Evolutionary conservation across 164 flowering plant species (phyloP).

Genomic region (Umbellularia californica): DNA sequence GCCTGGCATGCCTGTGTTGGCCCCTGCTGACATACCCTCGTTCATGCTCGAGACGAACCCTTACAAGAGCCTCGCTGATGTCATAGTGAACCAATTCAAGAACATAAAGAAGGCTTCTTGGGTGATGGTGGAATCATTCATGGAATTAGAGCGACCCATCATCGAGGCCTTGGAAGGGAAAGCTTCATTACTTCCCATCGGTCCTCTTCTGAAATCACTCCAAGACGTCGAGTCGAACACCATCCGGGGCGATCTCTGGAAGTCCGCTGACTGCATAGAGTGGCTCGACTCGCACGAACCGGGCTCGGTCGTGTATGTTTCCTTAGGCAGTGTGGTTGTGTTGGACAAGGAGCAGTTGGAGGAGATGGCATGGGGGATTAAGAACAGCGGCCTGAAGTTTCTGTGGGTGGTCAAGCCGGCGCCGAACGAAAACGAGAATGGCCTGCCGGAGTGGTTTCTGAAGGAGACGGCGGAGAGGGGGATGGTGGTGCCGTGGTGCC

Average conservation of each 20-base stretch:
- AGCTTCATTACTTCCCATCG: constrained; percentile 33
- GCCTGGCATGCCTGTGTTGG: constrained; percentile 50
- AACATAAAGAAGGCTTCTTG: constrained; percentile 53
- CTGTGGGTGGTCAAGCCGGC: constrained; percentile 60
- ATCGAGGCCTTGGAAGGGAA: constrained; percentile 29
- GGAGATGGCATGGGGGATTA: constrained; percentile 56
- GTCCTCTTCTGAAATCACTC: constrained; percentile 50
- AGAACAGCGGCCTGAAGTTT: constrained; percentile 37
- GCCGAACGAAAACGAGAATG: not conserved
- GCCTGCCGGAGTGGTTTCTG: constrained; percentile 48
- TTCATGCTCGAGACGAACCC: constrained; percentile 52
- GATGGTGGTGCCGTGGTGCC: constrained; percentile 57
- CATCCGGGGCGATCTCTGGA: constrained; percentile 41
- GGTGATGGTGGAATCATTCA: constrained; percentile 57
- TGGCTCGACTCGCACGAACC: constrained; percentile 53
- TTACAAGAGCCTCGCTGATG: constrained; percentile 24
- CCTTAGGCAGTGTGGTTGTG: constrained; percentile 51
- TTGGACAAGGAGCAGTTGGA: constrained; percentile 45
- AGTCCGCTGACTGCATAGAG: constrained; percentile 34
- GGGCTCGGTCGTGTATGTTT: constrained; percentile 55
- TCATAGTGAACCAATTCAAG: constrained; percentile 43
- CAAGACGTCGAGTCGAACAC: not conserved
- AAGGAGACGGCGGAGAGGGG: constrained; percentile 47
- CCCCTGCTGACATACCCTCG: constrained; percentile 58
- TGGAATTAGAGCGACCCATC: constrained; percentile 56